Percentiles rank a stretch among this genome's conserved stretches.
These are phyloP conservation scores for Rhodofomes roseus DNA, from an alignment of 1,284 basidiomycete species.

Conservation along the genomic window DNA sequence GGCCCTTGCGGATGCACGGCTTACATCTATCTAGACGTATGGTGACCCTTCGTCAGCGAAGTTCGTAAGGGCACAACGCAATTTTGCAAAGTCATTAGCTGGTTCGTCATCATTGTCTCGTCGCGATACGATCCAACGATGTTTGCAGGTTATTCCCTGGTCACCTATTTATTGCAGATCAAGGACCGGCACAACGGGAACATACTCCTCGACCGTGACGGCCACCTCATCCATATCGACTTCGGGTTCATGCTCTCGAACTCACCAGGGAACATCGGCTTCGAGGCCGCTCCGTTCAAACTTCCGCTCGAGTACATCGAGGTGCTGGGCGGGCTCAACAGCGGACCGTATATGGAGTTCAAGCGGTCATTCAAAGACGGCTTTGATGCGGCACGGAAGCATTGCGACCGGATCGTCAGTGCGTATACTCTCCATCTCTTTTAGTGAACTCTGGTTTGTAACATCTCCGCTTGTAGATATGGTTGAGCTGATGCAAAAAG, in stretches of 20 bases:
- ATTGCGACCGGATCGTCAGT: slow-evolving; percentile 97
- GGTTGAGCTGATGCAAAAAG: slow-evolving; percentile 96
- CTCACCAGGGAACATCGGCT: slow-evolving; percentile 95
- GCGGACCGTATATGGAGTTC: slow-evolving; percentile 82
- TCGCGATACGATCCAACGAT: too few relatives aligned
- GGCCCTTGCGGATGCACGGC: too few relatives aligned
- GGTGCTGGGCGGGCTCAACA: slow-evolving; percentile 86
- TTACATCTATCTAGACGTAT: slow-evolving; percentile 60
- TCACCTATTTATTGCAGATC: slow-evolving; percentile 95
- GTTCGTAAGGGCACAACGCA: slow-evolving; percentile 82
- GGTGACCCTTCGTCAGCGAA: slow-evolving; percentile 86
- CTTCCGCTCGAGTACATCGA: slow-evolving; percentile 94
- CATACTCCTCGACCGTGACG: slow-evolving; percentile 93
- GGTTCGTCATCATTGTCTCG: slow-evolving; percentile 50
- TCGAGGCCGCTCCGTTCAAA: slow-evolving; percentile 99
- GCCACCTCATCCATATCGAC: slow-evolving; percentile 94
- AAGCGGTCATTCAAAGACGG: slow-evolving; percentile 86
- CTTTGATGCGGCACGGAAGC: slow-evolving; percentile 92
- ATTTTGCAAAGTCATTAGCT: slow-evolving; percentile 94
- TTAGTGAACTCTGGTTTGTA: neutral
- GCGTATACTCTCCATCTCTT: slow-evolving; percentile 29
- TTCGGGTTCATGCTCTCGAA: slow-evolving; percentile 99
- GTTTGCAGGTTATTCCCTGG: slow-evolving; percentile 80
- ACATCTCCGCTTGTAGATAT: slow-evolving; percentile 49
- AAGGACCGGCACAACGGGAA: slow-evolving; percentile 99